Percentiles rank a stretch among this genome's conserved stretches.
Conservation (phyloP, 352 stramenopile genomes). For the Phytophthora idaei region DNA sequence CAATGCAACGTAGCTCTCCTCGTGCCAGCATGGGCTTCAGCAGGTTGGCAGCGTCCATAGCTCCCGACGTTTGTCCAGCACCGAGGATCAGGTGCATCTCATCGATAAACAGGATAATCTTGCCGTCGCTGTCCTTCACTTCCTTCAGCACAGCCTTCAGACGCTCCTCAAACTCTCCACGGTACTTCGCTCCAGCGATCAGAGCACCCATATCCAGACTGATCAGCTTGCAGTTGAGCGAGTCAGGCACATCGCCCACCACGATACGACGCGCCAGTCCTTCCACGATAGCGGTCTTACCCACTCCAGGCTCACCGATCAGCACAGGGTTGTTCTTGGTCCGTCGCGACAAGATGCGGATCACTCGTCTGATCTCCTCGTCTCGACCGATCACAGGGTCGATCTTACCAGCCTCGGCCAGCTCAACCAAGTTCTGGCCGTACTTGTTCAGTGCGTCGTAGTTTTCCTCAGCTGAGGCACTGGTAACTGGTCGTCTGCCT, state of each 20-base stretch:
- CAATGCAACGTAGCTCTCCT: constrained; percentile 96
- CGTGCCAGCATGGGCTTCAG: constrained; percentile 98
- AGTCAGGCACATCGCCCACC: constrained; percentile 95
- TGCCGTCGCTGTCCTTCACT: constrained; percentile 92
- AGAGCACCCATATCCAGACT: constrained; percentile 97
- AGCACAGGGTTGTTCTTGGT: constrained; percentile 99
- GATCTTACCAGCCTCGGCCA: constrained; percentile 94
- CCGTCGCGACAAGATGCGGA: constrained; percentile 95
- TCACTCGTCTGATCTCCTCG: constrained; percentile 95
- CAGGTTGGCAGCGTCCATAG: constrained; percentile 98
- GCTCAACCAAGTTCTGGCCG: constrained; percentile 93
- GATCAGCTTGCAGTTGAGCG: constrained; percentile 90
- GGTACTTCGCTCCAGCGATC: constrained; percentile 97
- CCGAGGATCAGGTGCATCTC: constrained; percentile 98
- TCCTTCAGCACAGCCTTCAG: constrained; percentile 96
- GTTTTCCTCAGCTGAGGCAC: constrained; percentile 84
- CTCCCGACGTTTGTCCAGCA: constrained; percentile 89
- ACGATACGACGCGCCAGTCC: constrained; percentile 97
- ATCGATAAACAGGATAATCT: constrained; percentile 99
- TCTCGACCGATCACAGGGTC: constrained; percentile 98
- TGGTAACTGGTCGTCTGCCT: constrained; percentile 73
- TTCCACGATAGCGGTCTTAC: constrained; percentile 97
- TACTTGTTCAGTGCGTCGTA: constrained; percentile 96
- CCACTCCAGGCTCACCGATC: constrained; percentile 96
- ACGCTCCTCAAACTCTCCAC: constrained; percentile 98